phyloP scores from a whole-genome alignment of 106 monocot species.

The Dioscorea alata region DNA sequence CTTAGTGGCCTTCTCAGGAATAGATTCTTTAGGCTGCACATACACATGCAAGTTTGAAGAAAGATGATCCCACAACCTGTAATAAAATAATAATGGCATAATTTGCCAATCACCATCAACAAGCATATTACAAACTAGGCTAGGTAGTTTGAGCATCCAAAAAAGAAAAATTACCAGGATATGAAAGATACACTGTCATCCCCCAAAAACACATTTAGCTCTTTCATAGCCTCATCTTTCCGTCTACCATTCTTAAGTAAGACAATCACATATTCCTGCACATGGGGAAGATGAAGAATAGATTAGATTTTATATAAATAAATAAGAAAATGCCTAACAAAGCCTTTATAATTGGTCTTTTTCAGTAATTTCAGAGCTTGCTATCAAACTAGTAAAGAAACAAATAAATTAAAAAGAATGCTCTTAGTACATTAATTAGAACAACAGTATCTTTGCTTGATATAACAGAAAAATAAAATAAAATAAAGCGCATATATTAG shows the following conservation, averaged over 20 bases:
- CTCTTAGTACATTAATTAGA: too few species aligned
- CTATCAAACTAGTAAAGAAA: too few species aligned
- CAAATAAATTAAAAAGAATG: too few species aligned
- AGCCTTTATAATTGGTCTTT: too few species aligned
- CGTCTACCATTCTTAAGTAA: slow-evolving; percentile 72
- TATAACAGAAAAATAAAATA: too few species aligned
- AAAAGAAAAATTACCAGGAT: slow-evolving; percentile 41
- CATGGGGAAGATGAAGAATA: not conserved
- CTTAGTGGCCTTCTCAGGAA: slow-evolving; percentile 9
- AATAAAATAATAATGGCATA: not conserved
- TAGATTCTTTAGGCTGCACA: slow-evolving; percentile 27
- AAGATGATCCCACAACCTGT: slow-evolving; percentile 81
- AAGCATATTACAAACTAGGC: not conserved
- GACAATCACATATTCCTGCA: slow-evolving; percentile 90
- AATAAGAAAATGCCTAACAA: too few species aligned
- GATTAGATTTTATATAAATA: not conserved
- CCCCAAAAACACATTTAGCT: slow-evolving; percentile 69
- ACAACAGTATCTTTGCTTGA: too few species aligned
- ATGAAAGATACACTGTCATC: slow-evolving; percentile 63
- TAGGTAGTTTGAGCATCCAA: not conserved
- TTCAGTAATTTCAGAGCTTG: too few species aligned
- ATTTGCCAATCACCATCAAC: not conserved
- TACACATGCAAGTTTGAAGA: slow-evolving; percentile 55
- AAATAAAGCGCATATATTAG: too few species aligned
- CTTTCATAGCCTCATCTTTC: slow-evolving; percentile 62